phyloP scores from a whole-genome alignment of 2,329 filamentous ascomycete genomes.

The Fusarium virguliforme region DNA sequence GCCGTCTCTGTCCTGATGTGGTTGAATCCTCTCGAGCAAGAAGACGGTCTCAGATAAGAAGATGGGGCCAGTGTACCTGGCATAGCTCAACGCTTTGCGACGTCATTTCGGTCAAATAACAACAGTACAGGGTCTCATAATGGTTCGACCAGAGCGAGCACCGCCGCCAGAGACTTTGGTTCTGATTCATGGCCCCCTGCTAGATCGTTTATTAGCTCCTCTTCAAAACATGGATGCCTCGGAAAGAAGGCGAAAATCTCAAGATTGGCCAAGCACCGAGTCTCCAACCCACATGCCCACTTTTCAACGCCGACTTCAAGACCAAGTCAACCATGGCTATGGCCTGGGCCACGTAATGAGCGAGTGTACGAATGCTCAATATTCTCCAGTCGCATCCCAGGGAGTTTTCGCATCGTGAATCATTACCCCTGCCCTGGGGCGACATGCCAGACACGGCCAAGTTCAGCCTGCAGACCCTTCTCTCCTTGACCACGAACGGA shows the following conservation, averaged over 20 bases:
- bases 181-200: slow-evolving; percentile 1
- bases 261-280: neutral
- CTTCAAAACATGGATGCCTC: neutral
- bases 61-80: neutral
- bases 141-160: neutral
- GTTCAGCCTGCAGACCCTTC: neutral
- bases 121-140: neutral
- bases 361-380: neutral
- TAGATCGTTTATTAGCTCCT: slow-evolving; percentile 1
- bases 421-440: neutral
- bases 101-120: neutral
- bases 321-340: neutral
- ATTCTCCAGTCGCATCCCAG: neutral
- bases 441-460: neutral
- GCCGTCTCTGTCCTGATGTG: neutral
- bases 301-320: neutral
- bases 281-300: neutral
- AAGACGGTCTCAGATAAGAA: neutral
- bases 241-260: slow-evolving; percentile 6
- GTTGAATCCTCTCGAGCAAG: neutral
- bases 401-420: neutral
- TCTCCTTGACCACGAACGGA: neutral
- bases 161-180: neutral
- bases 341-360: slow-evolving; percentile 1
- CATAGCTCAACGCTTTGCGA: neutral